Base-by-base conservation (phyloP, 2,329 filamentous ascomycete species). In the Amauroascus niger region DNA sequence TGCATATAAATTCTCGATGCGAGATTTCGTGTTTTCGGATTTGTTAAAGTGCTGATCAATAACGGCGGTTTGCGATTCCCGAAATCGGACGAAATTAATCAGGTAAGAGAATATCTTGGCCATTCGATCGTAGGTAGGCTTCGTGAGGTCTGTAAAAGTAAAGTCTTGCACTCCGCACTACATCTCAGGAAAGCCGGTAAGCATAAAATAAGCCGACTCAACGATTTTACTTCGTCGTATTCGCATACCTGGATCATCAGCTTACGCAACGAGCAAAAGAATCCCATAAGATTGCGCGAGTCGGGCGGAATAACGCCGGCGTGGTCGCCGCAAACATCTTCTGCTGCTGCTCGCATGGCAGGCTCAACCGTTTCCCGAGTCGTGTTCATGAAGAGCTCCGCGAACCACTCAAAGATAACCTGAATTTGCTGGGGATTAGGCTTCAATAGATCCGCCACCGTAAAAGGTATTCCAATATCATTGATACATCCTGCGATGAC, bases 51-150 rank as follows among this genome's bases (percentile, higher is more conserved):
- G 87, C 67, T 94, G 82, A 67, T 96, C 90, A 59, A 97, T 95
- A 28, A 93, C 82, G 37, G 77, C 76, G 1, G 89, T 94, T 70
- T 97, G 91, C 58, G 86, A 89, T 73, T 96, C 90, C 62, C 93
- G 86, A 73, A 97, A 98, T 51, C 93, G 84, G 61, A 97, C 90
- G 71, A 98, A 98, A 72, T 98, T 98, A 76, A 98, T 98, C 59
- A 97, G 81, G 71, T 96, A 96, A 60, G 88, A 95, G 68, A 98
- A 93, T 64, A 97, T 94, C 74, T 93, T 95, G 64, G 91, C 86
- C 13, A 97, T 79, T 43, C 93, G 86, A 55, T 88, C 86, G 66
- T 94, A 87, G 1, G 88, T 95, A 14, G 93, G 93, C 67, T 86
- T 86, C 67, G 94, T 91, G 5, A 98, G 76, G 68, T 98, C 93